Percentiles rank a stretch among this genome's conserved stretches.
These are phyloP conservation scores for Warburgia ugandensis DNA, from an alignment of 164 flowering plant genomes.

Conservation along the genomic window DNA sequence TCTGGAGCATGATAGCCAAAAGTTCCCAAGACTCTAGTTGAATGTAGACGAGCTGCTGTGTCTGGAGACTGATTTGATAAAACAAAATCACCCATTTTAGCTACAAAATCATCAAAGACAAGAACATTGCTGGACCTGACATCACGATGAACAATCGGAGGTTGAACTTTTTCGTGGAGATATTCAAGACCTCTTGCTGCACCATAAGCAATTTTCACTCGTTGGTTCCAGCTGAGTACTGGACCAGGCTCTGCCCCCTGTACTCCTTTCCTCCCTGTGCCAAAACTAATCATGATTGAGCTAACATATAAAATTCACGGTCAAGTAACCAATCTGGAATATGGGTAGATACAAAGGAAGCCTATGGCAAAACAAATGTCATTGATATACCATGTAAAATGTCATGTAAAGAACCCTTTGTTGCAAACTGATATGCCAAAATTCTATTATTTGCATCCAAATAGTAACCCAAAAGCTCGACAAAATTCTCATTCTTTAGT, in stretches of 20 bases:
- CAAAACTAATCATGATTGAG: neutral
- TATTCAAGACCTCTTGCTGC: conserved; percentile 91
- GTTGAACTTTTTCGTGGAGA: conserved; percentile 72
- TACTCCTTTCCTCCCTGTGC: conserved; percentile 77
- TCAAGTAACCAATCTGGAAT: too few species aligned
- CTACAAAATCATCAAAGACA: conserved; percentile 75
- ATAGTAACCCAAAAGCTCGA: conserved; percentile 57
- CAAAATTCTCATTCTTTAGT: conserved; percentile 51
- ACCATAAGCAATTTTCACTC: conserved; percentile 83
- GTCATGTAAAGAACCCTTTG: conserved; percentile 62
- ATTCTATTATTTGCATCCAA: conserved; percentile 52
- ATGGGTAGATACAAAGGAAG: too few species aligned
- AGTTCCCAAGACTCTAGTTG: conserved; percentile 91
- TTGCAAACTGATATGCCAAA: conserved; percentile 51
- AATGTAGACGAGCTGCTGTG: conserved; percentile 88
- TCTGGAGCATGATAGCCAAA: conserved; percentile 97
- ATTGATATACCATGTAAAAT: conserved; percentile 48
- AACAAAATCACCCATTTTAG: conserved; percentile 86
- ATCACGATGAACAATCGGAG: conserved; percentile 73
- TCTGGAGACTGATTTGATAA: conserved; percentile 89
- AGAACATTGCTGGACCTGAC: conserved; percentile 85
- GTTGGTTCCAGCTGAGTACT: conserved; percentile 65
- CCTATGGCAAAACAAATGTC: neutral
- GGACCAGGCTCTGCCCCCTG: conserved; percentile 92
- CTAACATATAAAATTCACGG: neutral